A percentile compares a stretch with the other conserved stretches of the same genome.
Conservation (phyloP, 2,329 filamentous ascomycete species). For the Botryotinia convoluta region DNA sequence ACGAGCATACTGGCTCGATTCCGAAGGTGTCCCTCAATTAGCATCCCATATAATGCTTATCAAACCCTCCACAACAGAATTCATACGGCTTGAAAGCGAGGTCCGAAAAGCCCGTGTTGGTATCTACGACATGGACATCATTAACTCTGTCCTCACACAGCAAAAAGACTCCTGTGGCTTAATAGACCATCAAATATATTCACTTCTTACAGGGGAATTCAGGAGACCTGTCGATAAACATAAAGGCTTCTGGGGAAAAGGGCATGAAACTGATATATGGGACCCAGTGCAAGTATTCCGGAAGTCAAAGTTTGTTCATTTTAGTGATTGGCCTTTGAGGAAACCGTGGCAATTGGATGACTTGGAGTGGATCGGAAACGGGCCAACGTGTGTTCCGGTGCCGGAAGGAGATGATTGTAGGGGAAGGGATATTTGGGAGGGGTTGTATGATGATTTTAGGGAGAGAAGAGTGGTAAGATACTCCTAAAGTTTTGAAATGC, state of each 20-base stretch:
- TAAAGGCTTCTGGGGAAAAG: constrained; percentile 47
- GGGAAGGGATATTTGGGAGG: constrained; percentile 32
- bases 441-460: constrained; percentile 33
- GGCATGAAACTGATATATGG: constrained; percentile 42
- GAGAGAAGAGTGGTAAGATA: constrained; percentile 27
- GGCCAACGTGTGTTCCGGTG: constrained; percentile 27
- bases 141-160: constrained; percentile 30
- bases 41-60: constrained; percentile 58
- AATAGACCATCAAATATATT: constrained; percentile 55
- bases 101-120: constrained; percentile 28
- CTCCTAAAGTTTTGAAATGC: neutral
- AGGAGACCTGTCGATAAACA: constrained; percentile 47
- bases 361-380: constrained; percentile 15
- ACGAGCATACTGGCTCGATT: constrained; percentile 56
- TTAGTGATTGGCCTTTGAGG: constrained; percentile 57
- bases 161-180: constrained; percentile 45
- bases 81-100: constrained; percentile 38
- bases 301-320: constrained; percentile 58
- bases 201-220: constrained; percentile 56
- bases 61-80: constrained; percentile 52
- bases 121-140: constrained; percentile 60
- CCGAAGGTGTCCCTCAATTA: constrained; percentile 44
- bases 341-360: constrained; percentile 53
- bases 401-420: constrained; percentile 28
- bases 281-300: constrained; percentile 48